These are phyloP conservation scores for Aureobasidium vineae DNA, from an alignment of 2,329 filamentous ascomycete genomes.

Conservation along the genomic window DNA sequence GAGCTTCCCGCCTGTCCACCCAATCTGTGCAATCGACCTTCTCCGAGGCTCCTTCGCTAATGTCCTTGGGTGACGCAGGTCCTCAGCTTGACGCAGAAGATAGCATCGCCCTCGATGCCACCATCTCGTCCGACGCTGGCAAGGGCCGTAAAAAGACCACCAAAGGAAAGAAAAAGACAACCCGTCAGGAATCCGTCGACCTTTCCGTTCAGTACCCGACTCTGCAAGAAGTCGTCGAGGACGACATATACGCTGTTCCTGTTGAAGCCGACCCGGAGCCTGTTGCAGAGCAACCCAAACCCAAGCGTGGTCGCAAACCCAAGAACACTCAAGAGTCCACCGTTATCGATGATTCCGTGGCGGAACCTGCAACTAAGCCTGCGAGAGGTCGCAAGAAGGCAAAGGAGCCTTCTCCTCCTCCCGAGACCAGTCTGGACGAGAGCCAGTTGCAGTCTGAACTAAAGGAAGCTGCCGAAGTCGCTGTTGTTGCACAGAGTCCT, in stretches of 20 bases:
- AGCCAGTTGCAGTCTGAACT: slow-evolving; percentile 35
- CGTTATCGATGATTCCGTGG: slow-evolving; percentile 10
- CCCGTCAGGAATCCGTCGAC: slow-evolving; percentile 24
- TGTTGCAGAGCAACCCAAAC: slow-evolving; percentile 32
- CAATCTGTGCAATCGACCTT: slow-evolving; percentile 49
- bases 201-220: slow-evolving; percentile 17
- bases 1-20: slow-evolving; percentile 63
- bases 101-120: slow-evolving; percentile 53
- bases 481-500: slow-evolving; percentile 35
- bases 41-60: slow-evolving; percentile 44
- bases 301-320: slow-evolving; percentile 34
- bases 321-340: slow-evolving; percentile 29
- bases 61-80: slow-evolving; percentile 47
- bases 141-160: slow-evolving; percentile 37
- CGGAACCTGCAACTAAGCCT: slow-evolving; percentile 25
- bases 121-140: slow-evolving; percentile 50
- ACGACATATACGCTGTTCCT: slow-evolving; percentile 13
- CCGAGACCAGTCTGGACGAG: slow-evolving; percentile 31
- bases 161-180: slow-evolving; percentile 45
- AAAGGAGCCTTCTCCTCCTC: slow-evolving; percentile 18
- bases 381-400: slow-evolving; percentile 25
- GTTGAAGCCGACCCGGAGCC: background rate
- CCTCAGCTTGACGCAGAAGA: slow-evolving; percentile 28
- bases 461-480: slow-evolving; percentile 26
- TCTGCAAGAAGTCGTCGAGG: background rate